Base-by-base conservation (phyloP, 1,284 basidiomycete genomes). In the Cutaneotrichosporon sp. region DNA sequence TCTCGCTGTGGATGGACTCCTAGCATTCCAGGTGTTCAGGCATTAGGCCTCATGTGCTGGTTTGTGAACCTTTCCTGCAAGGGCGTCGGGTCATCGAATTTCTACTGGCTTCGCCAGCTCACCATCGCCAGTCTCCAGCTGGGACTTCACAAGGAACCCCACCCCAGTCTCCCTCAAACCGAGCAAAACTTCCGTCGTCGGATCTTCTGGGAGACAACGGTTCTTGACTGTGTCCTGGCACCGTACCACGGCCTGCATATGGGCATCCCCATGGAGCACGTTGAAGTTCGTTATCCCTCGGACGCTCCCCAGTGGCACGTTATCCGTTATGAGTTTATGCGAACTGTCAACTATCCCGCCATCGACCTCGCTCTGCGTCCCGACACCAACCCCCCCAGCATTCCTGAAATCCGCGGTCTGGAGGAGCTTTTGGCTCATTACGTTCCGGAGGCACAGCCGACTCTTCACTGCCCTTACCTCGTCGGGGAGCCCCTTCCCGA, bases 41-140 rank as follows among this genome's bases (percentile, higher is more conserved):
- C 69, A 9, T 49, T 72, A 35, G 67, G 56, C 2, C 48, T 73
- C 13, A 64, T 63, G 21, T 60, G 67, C 4, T 48, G 66, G 10
- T 73, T 73, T 55, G 71, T 72, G 20, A 64, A 62, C 2, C 69
- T 72, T 51, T 69, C 68, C 0, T 69, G 68, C 66, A 55, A 65
- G 40, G 71, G 69, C 4, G 63, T 66, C 2, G 52, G 62, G 21
- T 20, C 43, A 2, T 65, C 62, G 45, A 71, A 69, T 43, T 70
- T 71, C 36, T 67, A 68, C 52, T 73, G 68, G 66, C 50, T 73
- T 14, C 62, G 71, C 17, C 60, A 59, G 48, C 68, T 70, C 66
- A 72, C 68, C 1, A 64, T 68, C 2, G 62, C 68, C 2, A 56
- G 62, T 12, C 64, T 66, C 49, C 68, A 70, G 54, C 64, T 73